These are phyloP conservation scores for Cryomyces antarcticus DNA, from an alignment of 495 filamentous ascomycete species.

Conservation along the genomic window DNA sequence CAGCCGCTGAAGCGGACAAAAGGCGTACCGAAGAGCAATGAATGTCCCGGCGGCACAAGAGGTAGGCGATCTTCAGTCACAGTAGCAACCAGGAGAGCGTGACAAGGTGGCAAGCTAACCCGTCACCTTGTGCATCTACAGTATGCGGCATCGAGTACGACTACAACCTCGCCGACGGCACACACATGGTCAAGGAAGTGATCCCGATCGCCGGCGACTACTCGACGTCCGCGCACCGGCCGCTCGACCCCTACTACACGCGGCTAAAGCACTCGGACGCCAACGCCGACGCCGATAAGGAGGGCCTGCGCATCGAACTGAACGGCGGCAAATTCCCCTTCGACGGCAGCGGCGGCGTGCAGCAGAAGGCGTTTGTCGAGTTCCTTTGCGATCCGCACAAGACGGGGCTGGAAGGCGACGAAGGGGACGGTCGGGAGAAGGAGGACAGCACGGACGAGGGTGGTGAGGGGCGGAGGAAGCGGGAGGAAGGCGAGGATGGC, in stretches of 20 bases:
- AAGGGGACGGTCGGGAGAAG: slow-evolving; percentile 20
- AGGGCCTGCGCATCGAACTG: slow-evolving; percentile 53
- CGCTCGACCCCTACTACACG: slow-evolving; percentile 39
- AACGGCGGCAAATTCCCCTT: slow-evolving; percentile 41
- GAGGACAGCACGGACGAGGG: slow-evolving; percentile 11
- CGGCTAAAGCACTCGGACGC: slow-evolving; percentile 38
- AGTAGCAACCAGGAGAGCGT: background rate
- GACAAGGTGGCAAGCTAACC: slow-evolving; percentile 1
- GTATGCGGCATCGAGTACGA: slow-evolving; percentile 61
- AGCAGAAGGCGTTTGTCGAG: slow-evolving; percentile 57
- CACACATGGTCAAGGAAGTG: slow-evolving; percentile 23
- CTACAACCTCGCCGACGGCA: slow-evolving; percentile 23
- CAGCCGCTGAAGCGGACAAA: slow-evolving; percentile 34
- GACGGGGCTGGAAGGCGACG: slow-evolving; percentile 43
- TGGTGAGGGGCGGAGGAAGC: slow-evolving; percentile 8
- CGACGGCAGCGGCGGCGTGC: slow-evolving; percentile 23
- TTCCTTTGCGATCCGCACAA: slow-evolving; percentile 56
- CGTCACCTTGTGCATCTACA: slow-evolving; percentile 10
- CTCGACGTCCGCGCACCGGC: slow-evolving; percentile 25
- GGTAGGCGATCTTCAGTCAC: slow-evolving; percentile 20
- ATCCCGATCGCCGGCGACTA: slow-evolving; percentile 62
- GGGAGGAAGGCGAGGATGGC: slow-evolving; percentile 16
- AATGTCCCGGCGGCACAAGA: slow-evolving; percentile 42
- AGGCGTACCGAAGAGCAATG: slow-evolving; percentile 24
- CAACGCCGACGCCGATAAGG: slow-evolving; percentile 33